Conservation (phyloP, 768 basidiomycete species). For the Tephrocybe rancida region DNA sequence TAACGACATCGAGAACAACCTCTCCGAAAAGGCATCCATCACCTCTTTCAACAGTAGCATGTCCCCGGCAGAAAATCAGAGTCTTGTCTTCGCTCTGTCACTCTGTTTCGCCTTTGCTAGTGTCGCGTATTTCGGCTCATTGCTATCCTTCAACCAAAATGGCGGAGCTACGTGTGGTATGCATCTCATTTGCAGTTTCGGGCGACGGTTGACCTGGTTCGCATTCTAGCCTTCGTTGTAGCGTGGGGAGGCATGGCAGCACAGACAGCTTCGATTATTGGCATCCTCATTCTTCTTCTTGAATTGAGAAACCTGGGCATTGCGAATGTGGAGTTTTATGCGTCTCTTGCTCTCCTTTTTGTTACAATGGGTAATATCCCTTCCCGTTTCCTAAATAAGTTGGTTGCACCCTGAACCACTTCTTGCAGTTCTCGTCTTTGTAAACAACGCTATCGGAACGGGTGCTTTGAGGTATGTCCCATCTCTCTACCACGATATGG, state of each 20-base stretch:
- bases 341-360: constrained; percentile 5
- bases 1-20: constrained; percentile 9
- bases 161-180: constrained; percentile 11
- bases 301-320: constrained; percentile 16
- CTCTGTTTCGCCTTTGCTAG: constrained; percentile 17
- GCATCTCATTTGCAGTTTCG: background rate
- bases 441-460: constrained; percentile 15
- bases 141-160: constrained; percentile 9
- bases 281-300: constrained; percentile 10
- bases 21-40: constrained; percentile 9
- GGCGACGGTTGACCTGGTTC: background rate
- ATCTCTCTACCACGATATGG: background rate
- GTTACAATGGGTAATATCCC: constrained; percentile 9
- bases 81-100: constrained; percentile 15
- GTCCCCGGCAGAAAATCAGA: background rate
- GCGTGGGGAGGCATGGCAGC: constrained; percentile 20
- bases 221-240: constrained; percentile 13
- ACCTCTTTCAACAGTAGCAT: background rate
- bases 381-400: no score
- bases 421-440: constrained; percentile 12
- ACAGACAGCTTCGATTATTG: constrained; percentile 15
- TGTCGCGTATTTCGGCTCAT: constrained; percentile 15
- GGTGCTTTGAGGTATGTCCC: constrained; percentile 4
- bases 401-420: background rate
- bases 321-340: constrained; percentile 9